Evolutionary conservation across 169 alveolate genomes (phyloP).

Genomic region (Plasmodium cynomolgi): DNA sequence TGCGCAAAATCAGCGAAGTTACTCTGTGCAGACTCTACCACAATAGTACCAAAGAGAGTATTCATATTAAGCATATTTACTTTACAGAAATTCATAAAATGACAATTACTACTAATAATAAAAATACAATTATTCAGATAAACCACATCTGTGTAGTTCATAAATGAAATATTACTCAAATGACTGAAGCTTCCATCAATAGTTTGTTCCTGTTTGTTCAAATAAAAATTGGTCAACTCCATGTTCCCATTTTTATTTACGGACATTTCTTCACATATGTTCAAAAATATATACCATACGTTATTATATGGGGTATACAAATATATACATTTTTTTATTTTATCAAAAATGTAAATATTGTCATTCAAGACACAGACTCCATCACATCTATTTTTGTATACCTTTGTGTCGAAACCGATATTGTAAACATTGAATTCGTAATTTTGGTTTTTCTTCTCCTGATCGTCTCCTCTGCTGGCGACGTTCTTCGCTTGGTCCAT

Average conservation of each 20-base stretch:
- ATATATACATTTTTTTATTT: conserved; percentile 73
- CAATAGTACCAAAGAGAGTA: conserved; percentile 39
- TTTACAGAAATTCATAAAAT: conserved; percentile 73
- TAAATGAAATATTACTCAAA: conserved; percentile 65
- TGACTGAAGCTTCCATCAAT: background rate
- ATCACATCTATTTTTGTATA: conserved; percentile 68
- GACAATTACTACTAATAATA: conserved; percentile 66
- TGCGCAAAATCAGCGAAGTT: conserved; percentile 1
- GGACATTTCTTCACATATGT: conserved; percentile 71
- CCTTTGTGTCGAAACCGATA: conserved; percentile 55
- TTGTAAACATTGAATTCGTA: conserved; percentile 59
- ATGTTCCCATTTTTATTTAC: background rate
- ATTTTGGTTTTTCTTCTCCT: background rate
- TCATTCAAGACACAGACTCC: conserved; percentile 72
- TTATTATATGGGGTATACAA: conserved; percentile 74
- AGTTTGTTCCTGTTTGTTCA: background rate
- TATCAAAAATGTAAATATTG: conserved; percentile 67
- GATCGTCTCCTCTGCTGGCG: background rate
- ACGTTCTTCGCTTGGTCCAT: background rate
- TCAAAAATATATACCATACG: conserved; percentile 67
- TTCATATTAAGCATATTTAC: conserved; percentile 56
- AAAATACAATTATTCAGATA: conserved; percentile 49
- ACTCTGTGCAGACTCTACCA: background rate
- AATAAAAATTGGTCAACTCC: background rate
- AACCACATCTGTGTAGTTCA: conserved; percentile 64